Percentiles rank a stretch among this genome's conserved stretches.
phyloP scores from a whole-genome alignment of 805 yeast genomes.

The Saccharomycopsis amapae region DNA sequence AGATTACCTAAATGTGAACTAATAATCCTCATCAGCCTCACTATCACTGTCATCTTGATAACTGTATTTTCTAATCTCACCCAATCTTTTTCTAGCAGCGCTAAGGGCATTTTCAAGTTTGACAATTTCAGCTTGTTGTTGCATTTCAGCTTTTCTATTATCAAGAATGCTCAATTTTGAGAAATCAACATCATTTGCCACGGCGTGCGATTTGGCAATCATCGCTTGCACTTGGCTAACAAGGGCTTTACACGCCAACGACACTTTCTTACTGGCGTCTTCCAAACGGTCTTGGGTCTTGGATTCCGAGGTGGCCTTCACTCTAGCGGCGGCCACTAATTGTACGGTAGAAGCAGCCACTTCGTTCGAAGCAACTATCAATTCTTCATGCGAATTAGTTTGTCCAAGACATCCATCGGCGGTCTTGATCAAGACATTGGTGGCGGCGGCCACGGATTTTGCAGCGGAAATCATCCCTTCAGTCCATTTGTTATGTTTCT shows the following conservation, averaged over 20 bases:
- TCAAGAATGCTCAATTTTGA: conserved; percentile 66
- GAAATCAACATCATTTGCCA: conserved; percentile 49
- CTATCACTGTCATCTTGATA: conserved; percentile 59
- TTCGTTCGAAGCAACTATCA: conserved; percentile 85
- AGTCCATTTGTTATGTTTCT: conserved; percentile 86
- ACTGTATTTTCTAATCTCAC: conserved; percentile 76
- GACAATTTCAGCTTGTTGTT: conserved; percentile 84
- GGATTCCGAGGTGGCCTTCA: conserved; percentile 70
- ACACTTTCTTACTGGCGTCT: conserved; percentile 58
- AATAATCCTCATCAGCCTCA: conserved; percentile 11
- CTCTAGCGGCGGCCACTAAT: conserved; percentile 85
- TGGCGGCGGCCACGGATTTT: conserved; percentile 75
- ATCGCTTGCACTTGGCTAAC: conserved; percentile 64
- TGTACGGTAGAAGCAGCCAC: conserved; percentile 92
- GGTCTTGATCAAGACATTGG: conserved; percentile 72
- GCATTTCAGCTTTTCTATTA: conserved; percentile 82
- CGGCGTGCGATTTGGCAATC: conserved; percentile 30
- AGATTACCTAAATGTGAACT: no score
- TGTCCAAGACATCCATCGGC: conserved; percentile 75
- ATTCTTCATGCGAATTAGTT: conserved; percentile 66
- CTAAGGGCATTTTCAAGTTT: conserved; percentile 69
- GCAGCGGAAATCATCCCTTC: conserved; percentile 90
- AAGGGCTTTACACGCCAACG: conserved; percentile 66
- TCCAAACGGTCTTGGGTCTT: conserved; percentile 72
- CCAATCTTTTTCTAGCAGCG: conserved; percentile 70